A percentile compares a stretch with the other conserved stretches of the same genome.
Evolutionary conservation across 305 asterid species (phyloP).

Genomic region (Fraxinus albicans): DNA sequence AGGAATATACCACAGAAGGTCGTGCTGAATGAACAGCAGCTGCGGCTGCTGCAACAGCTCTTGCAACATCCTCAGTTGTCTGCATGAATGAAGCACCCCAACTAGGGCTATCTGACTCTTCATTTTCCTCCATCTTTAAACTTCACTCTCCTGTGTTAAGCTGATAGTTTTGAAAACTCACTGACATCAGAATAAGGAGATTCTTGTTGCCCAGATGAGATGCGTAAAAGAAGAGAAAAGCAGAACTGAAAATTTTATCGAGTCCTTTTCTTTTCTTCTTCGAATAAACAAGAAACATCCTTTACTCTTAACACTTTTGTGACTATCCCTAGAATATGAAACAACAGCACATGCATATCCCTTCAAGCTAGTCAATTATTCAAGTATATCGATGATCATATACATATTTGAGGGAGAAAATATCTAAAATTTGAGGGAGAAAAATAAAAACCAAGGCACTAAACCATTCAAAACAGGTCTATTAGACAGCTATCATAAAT

Average conservation of each 20-base stretch:
- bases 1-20: constrained; percentile 88
- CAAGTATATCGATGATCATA: not conserved
- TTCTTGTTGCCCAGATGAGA: not conserved
- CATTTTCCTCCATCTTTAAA: constrained; percentile 68
- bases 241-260: not conserved
- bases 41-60: constrained; percentile 68
- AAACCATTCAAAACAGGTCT: not conserved
- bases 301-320: not conserved
- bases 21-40: constrained; percentile 78
- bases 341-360: not conserved
- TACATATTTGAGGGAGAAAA: not conserved
- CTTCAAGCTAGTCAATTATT: not conserved
- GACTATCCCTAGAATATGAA: not conserved
- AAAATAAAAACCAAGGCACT: not conserved
- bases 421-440: no score
- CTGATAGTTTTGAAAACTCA: not conserved
- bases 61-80: constrained; percentile 93
- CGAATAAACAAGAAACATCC: not conserved
- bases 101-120: constrained; percentile 78
- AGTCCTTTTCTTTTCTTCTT: not conserved
- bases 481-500: not conserved
- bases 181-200: not conserved
- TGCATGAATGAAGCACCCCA: constrained; percentile 79
- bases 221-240: not conserved
- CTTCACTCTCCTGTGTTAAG: constrained; percentile 32